These are phyloP conservation scores for Wickerhamomyces alni DNA, from an alignment of 805 yeast species.

Conservation along the genomic window DNA sequence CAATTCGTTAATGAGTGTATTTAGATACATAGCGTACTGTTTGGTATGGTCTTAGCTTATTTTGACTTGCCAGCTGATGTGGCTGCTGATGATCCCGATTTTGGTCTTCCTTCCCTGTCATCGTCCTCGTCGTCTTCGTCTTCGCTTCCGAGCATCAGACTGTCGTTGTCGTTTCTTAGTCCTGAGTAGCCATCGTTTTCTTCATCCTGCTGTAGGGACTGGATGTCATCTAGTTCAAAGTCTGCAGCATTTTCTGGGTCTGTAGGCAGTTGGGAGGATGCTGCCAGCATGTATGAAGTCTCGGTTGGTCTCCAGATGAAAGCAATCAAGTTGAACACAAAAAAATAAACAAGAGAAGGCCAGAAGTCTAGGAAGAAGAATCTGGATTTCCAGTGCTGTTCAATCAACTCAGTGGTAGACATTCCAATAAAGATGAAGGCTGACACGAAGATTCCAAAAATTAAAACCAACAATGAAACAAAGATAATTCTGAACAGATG, in stretches of 20 bases:
- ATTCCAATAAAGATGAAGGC: constrained; percentile 68
- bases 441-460: constrained; percentile 66
- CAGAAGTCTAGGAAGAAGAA: constrained; percentile 89
- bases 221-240: constrained; percentile 54
- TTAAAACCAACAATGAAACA: constrained; percentile 60
- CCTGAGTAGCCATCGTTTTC: constrained; percentile 23
- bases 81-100: too few species aligned
- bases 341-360: constrained; percentile 85
- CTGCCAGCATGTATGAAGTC: constrained; percentile 90
- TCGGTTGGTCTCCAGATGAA: constrained; percentile 98
- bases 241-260: constrained; percentile 68
- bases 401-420: constrained; percentile 70
- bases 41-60: too few species aligned
- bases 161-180: constrained; percentile 20
- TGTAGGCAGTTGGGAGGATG: constrained; percentile 86
- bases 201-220: constrained; percentile 35
- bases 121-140: constrained; percentile 11
- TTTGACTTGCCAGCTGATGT: not conserved
- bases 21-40: too few species aligned
- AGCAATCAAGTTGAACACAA: constrained; percentile 77
- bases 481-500: constrained; percentile 70
- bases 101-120: constrained; percentile 2
- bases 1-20: too few species aligned
- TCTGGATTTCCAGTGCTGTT: constrained; percentile 86
- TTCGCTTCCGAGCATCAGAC: constrained; percentile 19